Conservation (phyloP, 495 filamentous ascomycete species). For the Penicillium arizonense region DNA sequence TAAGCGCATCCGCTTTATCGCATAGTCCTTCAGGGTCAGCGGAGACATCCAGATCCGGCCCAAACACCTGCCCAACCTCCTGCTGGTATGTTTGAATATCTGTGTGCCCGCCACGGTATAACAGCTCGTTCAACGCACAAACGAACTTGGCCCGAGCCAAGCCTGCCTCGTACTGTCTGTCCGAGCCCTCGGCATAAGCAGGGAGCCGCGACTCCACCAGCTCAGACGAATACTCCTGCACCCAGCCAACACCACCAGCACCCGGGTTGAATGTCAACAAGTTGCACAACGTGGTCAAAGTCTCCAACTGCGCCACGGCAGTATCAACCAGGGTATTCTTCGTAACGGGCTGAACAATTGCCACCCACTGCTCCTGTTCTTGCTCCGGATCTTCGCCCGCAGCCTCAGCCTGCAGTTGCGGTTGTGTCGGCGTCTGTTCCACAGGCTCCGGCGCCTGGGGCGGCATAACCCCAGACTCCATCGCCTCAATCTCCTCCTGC, state of each 20-base stretch:
- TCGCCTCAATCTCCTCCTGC: constrained; percentile 42
- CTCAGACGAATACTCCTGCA: constrained; percentile 52
- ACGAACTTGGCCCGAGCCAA: constrained; percentile 54
- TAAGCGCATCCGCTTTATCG: constrained; percentile 57
- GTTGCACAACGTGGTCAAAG: constrained; percentile 56
- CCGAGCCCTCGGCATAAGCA: constrained; percentile 42
- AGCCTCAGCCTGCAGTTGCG: constrained; percentile 9
- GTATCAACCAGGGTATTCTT: constrained; percentile 63
- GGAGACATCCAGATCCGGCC: constrained; percentile 37
- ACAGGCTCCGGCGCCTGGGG: constrained; percentile 16
- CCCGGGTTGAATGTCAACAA: constrained; percentile 42
- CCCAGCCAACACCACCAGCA: constrained; percentile 46
- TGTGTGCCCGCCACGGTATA: constrained; percentile 49
- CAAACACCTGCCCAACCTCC: constrained; percentile 45
- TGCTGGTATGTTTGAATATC: constrained; percentile 50
- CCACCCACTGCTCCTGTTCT: constrained; percentile 58
- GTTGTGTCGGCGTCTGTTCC: constrained; percentile 4
- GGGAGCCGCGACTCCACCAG: constrained; percentile 47
- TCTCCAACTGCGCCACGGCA: constrained; percentile 57
- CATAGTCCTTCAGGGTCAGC: constrained; percentile 50
- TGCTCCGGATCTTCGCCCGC: constrained; percentile 47
- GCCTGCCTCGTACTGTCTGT: constrained; percentile 47
- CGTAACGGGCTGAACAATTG: constrained; percentile 60
- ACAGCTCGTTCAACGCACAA: constrained; percentile 51
- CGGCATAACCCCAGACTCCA: constrained; percentile 36